Evolutionary conservation across 23 red algal genomes (phyloP).

Genomic region (Pyropia haitanensis): DNA sequence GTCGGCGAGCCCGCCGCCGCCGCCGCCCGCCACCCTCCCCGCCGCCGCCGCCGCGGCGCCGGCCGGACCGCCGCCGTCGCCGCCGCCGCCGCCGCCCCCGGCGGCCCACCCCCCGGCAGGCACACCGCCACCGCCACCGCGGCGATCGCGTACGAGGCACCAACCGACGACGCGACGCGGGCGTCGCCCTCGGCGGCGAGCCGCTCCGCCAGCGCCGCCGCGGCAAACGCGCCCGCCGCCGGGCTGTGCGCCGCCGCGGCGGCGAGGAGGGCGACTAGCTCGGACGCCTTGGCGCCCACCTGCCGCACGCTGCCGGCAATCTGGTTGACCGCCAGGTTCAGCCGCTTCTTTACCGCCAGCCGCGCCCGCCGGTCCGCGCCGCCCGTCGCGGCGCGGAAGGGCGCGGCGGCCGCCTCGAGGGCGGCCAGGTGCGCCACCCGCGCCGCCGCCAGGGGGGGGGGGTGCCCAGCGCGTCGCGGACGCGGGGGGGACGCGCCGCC

Average conservation of each 20-base stretch:
- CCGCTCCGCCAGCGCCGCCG: constrained; percentile 14
- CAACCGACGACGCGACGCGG: constrained; percentile 14
- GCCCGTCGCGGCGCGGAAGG: too few relatives aligned
- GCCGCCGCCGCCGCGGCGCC: constrained; percentile 2
- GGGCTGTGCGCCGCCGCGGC: constrained; percentile 10
- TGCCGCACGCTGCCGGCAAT: constrained; percentile 51
- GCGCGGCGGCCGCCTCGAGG: too few relatives aligned
- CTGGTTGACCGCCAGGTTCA: constrained; percentile 77
- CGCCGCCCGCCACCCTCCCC: not conserved
- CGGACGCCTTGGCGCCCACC: constrained; percentile 30
- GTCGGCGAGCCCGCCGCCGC: constrained; percentile 10
- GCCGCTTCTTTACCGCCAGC: constrained; percentile 52
- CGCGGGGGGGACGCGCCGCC: too few relatives aligned
- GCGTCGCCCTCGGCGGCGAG: constrained; percentile 41
- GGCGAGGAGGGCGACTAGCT: constrained; percentile 17
- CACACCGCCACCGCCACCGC: constrained; percentile 31
- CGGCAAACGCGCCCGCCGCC: constrained; percentile 9
- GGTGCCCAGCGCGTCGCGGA: too few relatives aligned
- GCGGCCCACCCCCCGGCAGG: too few relatives aligned
- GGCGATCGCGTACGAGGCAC: constrained; percentile 27
- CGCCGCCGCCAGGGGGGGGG: too few relatives aligned
- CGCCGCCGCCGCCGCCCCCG: too few relatives aligned
- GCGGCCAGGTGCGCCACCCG: too few relatives aligned
- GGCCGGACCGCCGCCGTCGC: too few relatives aligned
- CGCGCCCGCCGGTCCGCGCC: constrained; percentile 10